Evolutionary conservation across 2,329 filamentous ascomycete genomes (phyloP).

Genomic region (Lecanicillium sp.): DNA sequence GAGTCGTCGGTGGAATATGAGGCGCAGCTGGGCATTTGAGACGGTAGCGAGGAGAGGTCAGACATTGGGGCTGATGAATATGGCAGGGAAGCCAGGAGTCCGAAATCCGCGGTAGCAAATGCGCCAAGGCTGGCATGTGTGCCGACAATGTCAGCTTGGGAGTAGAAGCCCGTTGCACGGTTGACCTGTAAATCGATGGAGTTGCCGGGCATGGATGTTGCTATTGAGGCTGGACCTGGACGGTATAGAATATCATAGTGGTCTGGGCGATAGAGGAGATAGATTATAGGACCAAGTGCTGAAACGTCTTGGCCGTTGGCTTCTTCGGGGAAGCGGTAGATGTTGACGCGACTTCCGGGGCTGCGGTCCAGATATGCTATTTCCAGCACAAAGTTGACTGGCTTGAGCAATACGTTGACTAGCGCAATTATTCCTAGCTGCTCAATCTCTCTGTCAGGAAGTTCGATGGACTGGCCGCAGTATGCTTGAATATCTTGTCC

Average conservation of each 20-base stretch:
- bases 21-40: conserved; percentile 1
- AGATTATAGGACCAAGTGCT: conserved; percentile 41
- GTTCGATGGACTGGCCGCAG: conserved; percentile 62
- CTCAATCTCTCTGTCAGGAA: conserved; percentile 76
- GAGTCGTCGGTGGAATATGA: not conserved
- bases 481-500: conserved; percentile 56
- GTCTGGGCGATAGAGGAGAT: conserved; percentile 60
- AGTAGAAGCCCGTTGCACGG: conserved; percentile 37
- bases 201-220: conserved; percentile 17
- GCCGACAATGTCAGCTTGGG: conserved; percentile 34
- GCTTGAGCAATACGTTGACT: conserved; percentile 70
- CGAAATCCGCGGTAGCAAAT: conserved; percentile 35
- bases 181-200: conserved; percentile 40
- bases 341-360: conserved; percentile 66
- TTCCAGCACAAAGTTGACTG: conserved; percentile 70
- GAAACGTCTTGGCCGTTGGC: conserved; percentile 35
- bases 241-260: conserved; percentile 95
- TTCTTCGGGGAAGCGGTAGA: conserved; percentile 54
- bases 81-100: conserved; percentile 25
- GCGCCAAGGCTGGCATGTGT: conserved; percentile 29
- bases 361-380: conserved; percentile 89
- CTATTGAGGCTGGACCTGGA: conserved; percentile 20
- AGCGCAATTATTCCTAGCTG: conserved; percentile 76
- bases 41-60: conserved; percentile 22
- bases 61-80: conserved; percentile 29